Conservation (phyloP, 176 grass and related monocot species). For the Cenchrus fungigraminus region DNA sequence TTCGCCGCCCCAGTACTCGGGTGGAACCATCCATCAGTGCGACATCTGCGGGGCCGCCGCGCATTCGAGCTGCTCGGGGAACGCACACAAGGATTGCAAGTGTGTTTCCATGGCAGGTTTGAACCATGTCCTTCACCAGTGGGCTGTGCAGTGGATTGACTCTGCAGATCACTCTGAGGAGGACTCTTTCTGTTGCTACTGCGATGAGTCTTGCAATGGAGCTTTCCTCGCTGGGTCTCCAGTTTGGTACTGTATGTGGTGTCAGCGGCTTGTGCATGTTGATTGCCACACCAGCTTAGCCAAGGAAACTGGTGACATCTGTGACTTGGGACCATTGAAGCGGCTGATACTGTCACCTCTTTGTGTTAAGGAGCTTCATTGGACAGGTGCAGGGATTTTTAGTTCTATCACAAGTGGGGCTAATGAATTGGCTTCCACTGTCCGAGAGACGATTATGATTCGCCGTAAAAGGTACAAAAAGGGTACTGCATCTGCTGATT, state of each 20-base stretch:
- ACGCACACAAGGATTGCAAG: conserved; percentile 87
- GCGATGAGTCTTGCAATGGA: conserved; percentile 79
- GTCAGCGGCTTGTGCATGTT: conserved; percentile 77
- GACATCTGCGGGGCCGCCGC: conserved; percentile 78
- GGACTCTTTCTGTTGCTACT: conserved; percentile 78
- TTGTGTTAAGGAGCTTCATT: conserved; percentile 70
- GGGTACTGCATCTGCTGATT: conserved; percentile 33
- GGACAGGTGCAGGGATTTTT: conserved; percentile 64
- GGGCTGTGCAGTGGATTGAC: conserved; percentile 83
- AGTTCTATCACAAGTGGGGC: conserved; percentile 79
- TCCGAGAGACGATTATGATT: conserved; percentile 65
- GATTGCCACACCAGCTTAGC: conserved; percentile 81
- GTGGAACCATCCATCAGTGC: conserved; percentile 55
- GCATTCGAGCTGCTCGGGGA: conserved; percentile 72
- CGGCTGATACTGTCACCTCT: conserved; percentile 80
- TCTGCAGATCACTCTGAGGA: conserved; percentile 64
- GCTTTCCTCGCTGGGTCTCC: conserved; percentile 66
- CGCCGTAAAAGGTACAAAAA: conserved; percentile 65
- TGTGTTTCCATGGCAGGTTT: conserved; percentile 76
- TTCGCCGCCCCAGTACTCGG: conserved; percentile 48
- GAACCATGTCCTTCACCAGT: conserved; percentile 79
- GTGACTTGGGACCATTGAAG: conserved; percentile 79
- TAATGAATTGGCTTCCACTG: conserved; percentile 78
- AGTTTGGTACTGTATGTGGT: conserved; percentile 96
- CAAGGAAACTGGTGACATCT: conserved; percentile 78